Base-by-base conservation (phyloP, 768 basidiomycete genomes). In the Fomitopsis serialis region DNA sequence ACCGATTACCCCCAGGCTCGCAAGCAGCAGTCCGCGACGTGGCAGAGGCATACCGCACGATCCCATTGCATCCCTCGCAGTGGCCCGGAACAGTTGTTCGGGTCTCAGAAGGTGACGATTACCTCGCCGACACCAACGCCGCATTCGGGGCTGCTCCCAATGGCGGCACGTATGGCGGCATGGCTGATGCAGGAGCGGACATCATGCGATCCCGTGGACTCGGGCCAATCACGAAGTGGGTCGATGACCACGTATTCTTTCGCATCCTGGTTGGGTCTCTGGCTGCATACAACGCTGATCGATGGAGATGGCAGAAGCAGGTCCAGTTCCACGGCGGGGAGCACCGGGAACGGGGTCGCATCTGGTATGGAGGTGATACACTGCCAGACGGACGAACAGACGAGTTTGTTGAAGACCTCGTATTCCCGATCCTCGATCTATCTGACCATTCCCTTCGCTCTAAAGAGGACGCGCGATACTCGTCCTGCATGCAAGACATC, bases 1-100 rank as follows among this genome's bases (percentile, higher is more conserved):
- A 42, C 0, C 52, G 58, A 0, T 70, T 77, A 0, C 75, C 75
- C 0, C 71, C 67, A 15, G 68, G 68, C 0, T 71, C 71, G 0
- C 67, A 78, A 57, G 70, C 61, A 0, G 65, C 70, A 0, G 60
- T 63, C 0, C 53, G 67, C 0, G 74, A 79, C 32, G 66, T 78
- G 1, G 55, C 66, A 0, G 71, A 76, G 52, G 77, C 75, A 0
- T 77, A 75, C 45, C 55, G 68, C 0, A 70, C 63, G 0, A 58
- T 75, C 0, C 72, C 70, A 0, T 37, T 72, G 0, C 57, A 62
- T 10, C 63, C 55, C 0, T 58, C 58, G 0, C 75, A 76, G 36
- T 78, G 72, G 74, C 72, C 71, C 0, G 70, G 64, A 0, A 27
- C 66, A 0, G 68, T 74, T 0, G 58, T 76, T 0, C 52, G 61